Evolutionary conservation across 768 basidiomycete species (phyloP), one percentile per base, ranked within the genome.

Genomic region (Trametes coccinea): DNA sequence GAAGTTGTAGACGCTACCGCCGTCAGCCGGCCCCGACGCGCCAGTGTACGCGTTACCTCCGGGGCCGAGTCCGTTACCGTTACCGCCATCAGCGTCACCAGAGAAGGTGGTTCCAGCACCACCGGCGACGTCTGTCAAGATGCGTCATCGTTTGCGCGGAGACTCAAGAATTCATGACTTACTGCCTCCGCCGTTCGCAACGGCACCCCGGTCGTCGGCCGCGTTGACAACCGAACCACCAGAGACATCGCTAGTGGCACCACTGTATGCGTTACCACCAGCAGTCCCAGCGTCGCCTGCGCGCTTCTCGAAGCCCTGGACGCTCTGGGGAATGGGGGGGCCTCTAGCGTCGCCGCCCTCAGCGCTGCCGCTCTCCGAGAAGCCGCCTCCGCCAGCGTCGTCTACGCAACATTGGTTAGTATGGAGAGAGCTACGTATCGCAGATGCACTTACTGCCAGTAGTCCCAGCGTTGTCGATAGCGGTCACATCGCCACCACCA

Each of bases 11-110:
- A 69, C 62, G 31, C 43, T 48, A 17, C 68, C 68, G 17, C 68
- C 68, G 14, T 16, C 31, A 34, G 68, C 61, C 7, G 57, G 39
- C 22, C 66, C 66, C 8, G 68, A 63, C 2, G 60, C n/a, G 30
- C 68, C 68, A 48, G 17, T 67, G 64, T 69, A 69, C 10, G 66
- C 66, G 59, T 69, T 69, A 59, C 68, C 68, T 9, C 68, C 68
- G n/a, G 68, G 68, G 22, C 68, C 68, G 40, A 58, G 48, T 16
- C 66, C 66, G 29, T 64, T 50, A 48, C 68, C 68, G 33, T 66
- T 61, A 48, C 68, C 68, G 27, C 68, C 68, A 11, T 52, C 53
- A 17, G 68, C 68, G 30, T 62, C 57, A 50, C 68, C 68, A 22
- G 66, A 67, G 58, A 63, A 59, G 4, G 62, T 62, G 34, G 61